Evolutionary conservation across 148 eudicot genomes (phyloP), one percentile per base, ranked within the genome.

Genomic region (Camellia granthamiana): DNA sequence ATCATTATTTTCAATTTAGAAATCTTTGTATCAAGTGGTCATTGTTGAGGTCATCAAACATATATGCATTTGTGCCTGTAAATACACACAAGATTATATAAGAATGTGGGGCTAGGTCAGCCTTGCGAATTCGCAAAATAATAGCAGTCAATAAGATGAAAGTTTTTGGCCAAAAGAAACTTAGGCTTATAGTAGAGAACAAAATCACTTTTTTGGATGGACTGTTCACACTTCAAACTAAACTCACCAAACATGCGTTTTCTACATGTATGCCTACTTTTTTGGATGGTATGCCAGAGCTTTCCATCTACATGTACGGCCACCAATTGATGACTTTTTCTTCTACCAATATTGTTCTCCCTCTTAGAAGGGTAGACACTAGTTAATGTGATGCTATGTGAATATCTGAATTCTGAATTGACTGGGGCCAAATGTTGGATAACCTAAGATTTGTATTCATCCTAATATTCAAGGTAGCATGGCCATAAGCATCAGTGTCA

Each of bases 201-300:
- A 15, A 46, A 42, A 43, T 68, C 74, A 69, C 74, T 8, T 8
- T 3, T 58, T 3, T 58, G 61, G 16, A 11, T 13, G 9, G 71
- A 47, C 18, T 14, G 6, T 67, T 21, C 9, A 42, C 71, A 41
- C 54, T 51, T 51, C 6, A 51, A 51, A 51, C 7, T 51, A 5
- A 51, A 5, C 54, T 5, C 6, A 51, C 6, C 6, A 51, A 30
- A 30, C 38, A 30, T 30, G 38, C 38, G 0, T 30, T 30, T 30
- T 30, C 38, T 30, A 9, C 9, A 51, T 14, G 18, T 5, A 38
- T 6, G 46, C 46, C 71, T 3, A 41, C 15, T 38, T 67, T 43
- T 67, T 67, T 41, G 14, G 49, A 67, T 11, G 71, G 71, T 38
- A 67, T 13, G 71, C 71, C 71, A 67, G 71, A 67, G 16, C 41